A percentile compares a stretch with the other conserved stretches of the same genome.
Evolutionary conservation across 2,329 filamentous ascomycete genomes (phyloP).

Genomic region (Emmonsiellopsis sp.): DNA sequence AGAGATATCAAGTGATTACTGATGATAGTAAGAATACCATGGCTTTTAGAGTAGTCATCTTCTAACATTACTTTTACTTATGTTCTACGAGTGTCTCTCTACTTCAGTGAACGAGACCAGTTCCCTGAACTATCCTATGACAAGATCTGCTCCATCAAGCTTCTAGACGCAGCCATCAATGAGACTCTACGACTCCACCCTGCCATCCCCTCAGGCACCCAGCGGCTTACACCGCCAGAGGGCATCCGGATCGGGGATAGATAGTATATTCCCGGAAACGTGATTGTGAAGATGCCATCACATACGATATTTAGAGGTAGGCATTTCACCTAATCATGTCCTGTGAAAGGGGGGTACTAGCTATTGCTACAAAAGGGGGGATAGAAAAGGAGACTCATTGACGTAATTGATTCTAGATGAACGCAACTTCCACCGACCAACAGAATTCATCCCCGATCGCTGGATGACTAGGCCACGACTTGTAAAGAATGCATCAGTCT

Average conservation of each 20-base stretch:
- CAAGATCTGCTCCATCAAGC: constrained; percentile 6
- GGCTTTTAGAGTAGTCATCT: too few species aligned
- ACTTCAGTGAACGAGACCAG: not conserved
- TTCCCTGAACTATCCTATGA: not conserved
- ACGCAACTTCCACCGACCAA: not conserved
- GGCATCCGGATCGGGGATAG: constrained; percentile 13
- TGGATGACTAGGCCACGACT: constrained; percentile 16
- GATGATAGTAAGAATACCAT: too few species aligned
- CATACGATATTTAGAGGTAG: constrained; percentile 19
- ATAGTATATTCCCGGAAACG: constrained; percentile 13
- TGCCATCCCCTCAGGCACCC: constrained; percentile 27
- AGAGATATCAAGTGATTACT: too few species aligned
- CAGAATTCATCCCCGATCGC: constrained; percentile 18
- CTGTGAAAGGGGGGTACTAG: not conserved
- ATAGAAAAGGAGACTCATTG: not conserved
- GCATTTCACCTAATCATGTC: constrained; percentile 3
- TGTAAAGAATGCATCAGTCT: constrained; percentile 12
- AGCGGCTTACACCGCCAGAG: constrained; percentile 28
- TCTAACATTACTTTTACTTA: too few species aligned
- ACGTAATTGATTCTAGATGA: not conserved
- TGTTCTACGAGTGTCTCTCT: too few species aligned
- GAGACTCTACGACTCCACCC: constrained; percentile 37
- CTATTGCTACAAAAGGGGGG: not conserved
- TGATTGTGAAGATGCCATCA: constrained; percentile 16
- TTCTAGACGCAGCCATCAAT: constrained; percentile 26